Evolutionary conservation across 2,329 filamentous ascomycete genomes (phyloP).

Genomic region (Ceratocystis huliohia): DNA sequence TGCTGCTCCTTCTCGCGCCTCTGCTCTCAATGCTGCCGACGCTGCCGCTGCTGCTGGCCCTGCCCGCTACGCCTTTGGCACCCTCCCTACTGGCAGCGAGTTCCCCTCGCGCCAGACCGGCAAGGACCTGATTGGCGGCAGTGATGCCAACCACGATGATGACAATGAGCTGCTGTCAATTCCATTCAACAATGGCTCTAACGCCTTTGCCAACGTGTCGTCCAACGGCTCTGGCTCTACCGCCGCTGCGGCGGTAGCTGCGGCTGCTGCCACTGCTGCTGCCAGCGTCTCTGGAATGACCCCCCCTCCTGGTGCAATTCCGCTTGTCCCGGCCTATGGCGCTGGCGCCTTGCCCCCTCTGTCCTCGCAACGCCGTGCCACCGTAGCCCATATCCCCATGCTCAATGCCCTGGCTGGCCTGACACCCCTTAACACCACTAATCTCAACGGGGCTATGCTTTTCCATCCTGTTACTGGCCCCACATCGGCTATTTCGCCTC

Average conservation of each 20-base stretch:
- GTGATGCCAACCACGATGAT: slow-evolving; percentile 54
- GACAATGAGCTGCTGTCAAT: slow-evolving; percentile 60
- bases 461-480: slow-evolving; percentile 11
- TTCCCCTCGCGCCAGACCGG: slow-evolving; percentile 44
- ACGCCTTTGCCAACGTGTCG: slow-evolving; percentile 15
- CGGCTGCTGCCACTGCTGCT: slow-evolving; percentile 27
- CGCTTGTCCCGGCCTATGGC: not conserved
- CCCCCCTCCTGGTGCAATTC: not conserved
- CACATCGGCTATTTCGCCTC: slow-evolving; percentile 23
- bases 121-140: slow-evolving; percentile 58
- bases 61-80: slow-evolving; percentile 15
- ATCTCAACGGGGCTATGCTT: slow-evolving; percentile 10
- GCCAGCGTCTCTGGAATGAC: slow-evolving; percentile 23
- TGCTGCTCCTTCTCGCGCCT: not conserved
- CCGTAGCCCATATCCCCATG: slow-evolving; percentile 16
- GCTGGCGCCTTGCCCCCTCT: slow-evolving; percentile 1
- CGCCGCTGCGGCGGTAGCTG: slow-evolving; percentile 33
- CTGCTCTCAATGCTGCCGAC: not conserved
- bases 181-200: slow-evolving; percentile 28
- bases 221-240: slow-evolving; percentile 26
- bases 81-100: slow-evolving; percentile 31
- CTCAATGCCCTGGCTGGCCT: slow-evolving; percentile 27
- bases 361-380: slow-evolving; percentile 17
- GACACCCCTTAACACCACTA: slow-evolving; percentile 24
- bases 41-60: not conserved